Percentiles rank a stretch among this genome's conserved stretches.
phyloP scores from a whole-genome alignment of 352 stramenopile genomes.

The Globisporangium spiculum region DNA sequence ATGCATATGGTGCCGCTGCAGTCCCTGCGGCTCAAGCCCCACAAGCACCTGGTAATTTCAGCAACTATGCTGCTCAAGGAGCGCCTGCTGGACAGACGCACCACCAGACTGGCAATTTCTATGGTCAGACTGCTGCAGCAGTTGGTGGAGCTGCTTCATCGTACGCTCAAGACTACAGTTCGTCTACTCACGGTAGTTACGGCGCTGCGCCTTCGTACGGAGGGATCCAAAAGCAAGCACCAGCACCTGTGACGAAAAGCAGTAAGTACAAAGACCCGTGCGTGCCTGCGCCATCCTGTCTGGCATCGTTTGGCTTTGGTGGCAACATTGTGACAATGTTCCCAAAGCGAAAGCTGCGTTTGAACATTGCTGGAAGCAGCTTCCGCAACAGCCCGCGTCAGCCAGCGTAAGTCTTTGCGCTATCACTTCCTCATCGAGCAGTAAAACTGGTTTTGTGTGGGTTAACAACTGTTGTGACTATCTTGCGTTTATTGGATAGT shows the following conservation, averaged over 20 bases:
- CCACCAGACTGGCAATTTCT: background rate
- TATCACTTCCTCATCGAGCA: background rate
- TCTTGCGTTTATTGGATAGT: conserved; percentile 22
- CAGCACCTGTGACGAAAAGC: conserved; percentile 35
- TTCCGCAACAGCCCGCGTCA: conserved; percentile 64
- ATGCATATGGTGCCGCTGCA: background rate
- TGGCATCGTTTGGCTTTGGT: conserved; percentile 84
- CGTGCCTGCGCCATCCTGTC: conserved; percentile 64
- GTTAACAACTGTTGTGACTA: background rate
- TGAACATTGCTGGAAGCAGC: conserved; percentile 58
- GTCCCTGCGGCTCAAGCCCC: background rate
- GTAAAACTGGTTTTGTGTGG: background rate
- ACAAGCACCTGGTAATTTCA: background rate
- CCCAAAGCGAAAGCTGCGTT: conserved; percentile 77
- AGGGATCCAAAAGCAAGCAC: background rate
- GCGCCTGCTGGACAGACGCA: background rate
- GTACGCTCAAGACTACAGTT: conserved; percentile 4
- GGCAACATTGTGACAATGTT: conserved; percentile 90
- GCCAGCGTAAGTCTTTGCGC: conserved; percentile 38
- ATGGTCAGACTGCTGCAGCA: background rate
- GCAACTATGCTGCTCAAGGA: conserved; percentile 7
- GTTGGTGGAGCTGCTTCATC: background rate
- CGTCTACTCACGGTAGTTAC: conserved; percentile 11
- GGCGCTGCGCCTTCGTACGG: conserved; percentile 11
- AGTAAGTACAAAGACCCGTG: conserved; percentile 86